Percentiles rank a stretch among this genome's conserved stretches.
Evolutionary conservation across 768 basidiomycete species (phyloP).

Genomic region (Agaricus subrufescens): DNA sequence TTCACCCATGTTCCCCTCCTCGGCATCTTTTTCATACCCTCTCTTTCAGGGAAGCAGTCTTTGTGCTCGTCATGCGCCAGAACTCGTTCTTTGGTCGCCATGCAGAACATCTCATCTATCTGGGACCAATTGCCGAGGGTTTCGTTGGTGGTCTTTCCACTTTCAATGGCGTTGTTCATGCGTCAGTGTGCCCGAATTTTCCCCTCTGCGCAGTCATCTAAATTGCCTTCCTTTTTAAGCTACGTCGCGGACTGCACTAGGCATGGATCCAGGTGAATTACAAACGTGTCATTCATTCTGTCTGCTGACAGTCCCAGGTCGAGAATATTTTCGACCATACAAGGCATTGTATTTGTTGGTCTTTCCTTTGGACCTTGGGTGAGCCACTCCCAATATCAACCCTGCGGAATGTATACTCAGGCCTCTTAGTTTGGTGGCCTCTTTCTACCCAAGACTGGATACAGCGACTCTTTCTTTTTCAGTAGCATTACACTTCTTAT

Average conservation of each 20-base stretch:
- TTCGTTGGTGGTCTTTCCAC: conserved; percentile 66
- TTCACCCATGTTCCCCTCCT: conserved; percentile 10
- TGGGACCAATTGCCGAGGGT: conserved; percentile 79
- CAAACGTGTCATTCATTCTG: not conserved
- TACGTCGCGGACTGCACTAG: conserved; percentile 50
- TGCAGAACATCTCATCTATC: conserved; percentile 68
- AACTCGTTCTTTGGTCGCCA: conserved; percentile 39
- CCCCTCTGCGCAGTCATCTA: conserved; percentile 15
- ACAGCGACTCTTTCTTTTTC: conserved; percentile 45
- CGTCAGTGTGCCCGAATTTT: conserved; percentile 49
- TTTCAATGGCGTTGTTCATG: conserved; percentile 62
- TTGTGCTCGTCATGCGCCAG: conserved; percentile 72
- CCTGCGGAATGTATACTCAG: not conserved
- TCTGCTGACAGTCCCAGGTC: conserved; percentile 25
- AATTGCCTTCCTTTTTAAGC: conserved; percentile 28
- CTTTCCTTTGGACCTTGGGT: conserved; percentile 77
- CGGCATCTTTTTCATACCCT: conserved; percentile 6
- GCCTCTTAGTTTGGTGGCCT: conserved; percentile 37
- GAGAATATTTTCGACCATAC: conserved; percentile 57
- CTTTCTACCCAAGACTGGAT: conserved; percentile 51
- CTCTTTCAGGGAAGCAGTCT: conserved; percentile 62
- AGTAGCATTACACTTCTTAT: conserved; percentile 35
- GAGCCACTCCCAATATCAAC: conserved; percentile 19
- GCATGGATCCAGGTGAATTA: conserved; percentile 40
- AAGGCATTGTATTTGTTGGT: conserved; percentile 75